These are phyloP conservation scores for Cercophora samala DNA, from an alignment of 495 filamentous ascomycete species.

Conservation along the genomic window DNA sequence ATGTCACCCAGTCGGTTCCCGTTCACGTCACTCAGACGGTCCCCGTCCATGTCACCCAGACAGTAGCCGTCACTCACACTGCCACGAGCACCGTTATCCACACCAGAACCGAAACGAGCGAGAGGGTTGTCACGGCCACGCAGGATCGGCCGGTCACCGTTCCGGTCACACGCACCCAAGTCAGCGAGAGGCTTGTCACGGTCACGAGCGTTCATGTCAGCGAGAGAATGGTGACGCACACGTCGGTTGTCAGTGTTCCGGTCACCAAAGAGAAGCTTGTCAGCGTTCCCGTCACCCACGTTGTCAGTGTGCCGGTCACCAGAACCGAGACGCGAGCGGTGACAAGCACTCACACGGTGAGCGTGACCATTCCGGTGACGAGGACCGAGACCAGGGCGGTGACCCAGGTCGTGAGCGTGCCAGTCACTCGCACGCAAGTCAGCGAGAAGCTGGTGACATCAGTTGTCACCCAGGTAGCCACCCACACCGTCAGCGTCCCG, in stretches of 20 bases:
- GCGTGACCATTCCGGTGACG: conserved; percentile 2
- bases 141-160: conserved; percentile 6
- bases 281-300: background rate
- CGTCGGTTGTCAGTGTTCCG: conserved; percentile 1
- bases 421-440: background rate
- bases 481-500: conserved; percentile 3
- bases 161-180: conserved; percentile 8
- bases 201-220: conserved; percentile 7
- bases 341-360: background rate
- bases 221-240: conserved; percentile 7
- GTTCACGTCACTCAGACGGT: background rate
- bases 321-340: conserved; percentile 6
- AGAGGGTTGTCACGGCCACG: background rate
- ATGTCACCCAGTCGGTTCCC: background rate
- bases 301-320: conserved; percentile 4
- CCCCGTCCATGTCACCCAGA: conserved; percentile 6
- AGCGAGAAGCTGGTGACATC: conserved; percentile 6
- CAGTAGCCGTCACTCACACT: background rate
- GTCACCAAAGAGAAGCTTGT: background rate
- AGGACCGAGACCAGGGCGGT: background rate
- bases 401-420: conserved; percentile 1
- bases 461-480: background rate
- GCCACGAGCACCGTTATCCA: background rate
- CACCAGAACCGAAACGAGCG: background rate
- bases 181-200: conserved; percentile 5